These are phyloP conservation scores for Candida argentea DNA, from an alignment of 805 yeast genomes.

Conservation along the genomic window DNA sequence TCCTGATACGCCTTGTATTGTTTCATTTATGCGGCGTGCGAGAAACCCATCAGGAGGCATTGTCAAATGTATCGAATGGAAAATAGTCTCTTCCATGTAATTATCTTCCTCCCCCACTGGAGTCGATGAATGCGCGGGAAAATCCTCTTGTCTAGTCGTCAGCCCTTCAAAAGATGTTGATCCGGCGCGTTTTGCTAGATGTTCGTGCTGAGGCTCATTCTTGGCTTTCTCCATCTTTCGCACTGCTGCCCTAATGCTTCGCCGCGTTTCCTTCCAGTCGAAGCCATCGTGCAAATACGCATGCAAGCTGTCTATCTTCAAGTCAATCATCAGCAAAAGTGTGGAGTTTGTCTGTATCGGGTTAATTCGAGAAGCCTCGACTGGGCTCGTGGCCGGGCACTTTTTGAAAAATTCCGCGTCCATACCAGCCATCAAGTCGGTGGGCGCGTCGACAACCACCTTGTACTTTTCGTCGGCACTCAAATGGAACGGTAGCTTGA, in stretches of 20 bases:
- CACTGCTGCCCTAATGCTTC: constrained; percentile 54
- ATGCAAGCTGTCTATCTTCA: constrained; percentile 27
- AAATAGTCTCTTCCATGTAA: constrained; percentile 40
- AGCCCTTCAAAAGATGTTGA: background rate
- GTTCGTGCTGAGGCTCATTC: constrained; percentile 24
- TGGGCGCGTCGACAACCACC: constrained; percentile 17
- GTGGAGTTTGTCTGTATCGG: constrained; percentile 1
- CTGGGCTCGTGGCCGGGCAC: background rate
- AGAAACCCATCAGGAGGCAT: constrained; percentile 40
- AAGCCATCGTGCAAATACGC: constrained; percentile 76
- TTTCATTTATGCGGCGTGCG: constrained; percentile 35
- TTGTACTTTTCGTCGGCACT: constrained; percentile 52
- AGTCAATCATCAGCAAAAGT: constrained; percentile 12
- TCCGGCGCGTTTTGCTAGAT: constrained; percentile 3
- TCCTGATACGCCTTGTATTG: constrained; percentile 43
- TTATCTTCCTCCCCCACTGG: constrained; percentile 1
- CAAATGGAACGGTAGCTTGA: constrained; percentile 58
- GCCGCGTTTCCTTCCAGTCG: constrained; percentile 79
- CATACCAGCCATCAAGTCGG: constrained; percentile 34
- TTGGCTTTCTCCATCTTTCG: constrained; percentile 38
- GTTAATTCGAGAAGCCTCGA: constrained; percentile 1
- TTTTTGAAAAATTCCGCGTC: constrained; percentile 6
- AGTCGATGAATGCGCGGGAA: no score
- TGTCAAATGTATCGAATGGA: constrained; percentile 71
- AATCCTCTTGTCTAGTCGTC: background rate